Base-by-base conservation (phyloP, 169 alveolate genomes). In the Eimeria nieschulzi region DNA sequence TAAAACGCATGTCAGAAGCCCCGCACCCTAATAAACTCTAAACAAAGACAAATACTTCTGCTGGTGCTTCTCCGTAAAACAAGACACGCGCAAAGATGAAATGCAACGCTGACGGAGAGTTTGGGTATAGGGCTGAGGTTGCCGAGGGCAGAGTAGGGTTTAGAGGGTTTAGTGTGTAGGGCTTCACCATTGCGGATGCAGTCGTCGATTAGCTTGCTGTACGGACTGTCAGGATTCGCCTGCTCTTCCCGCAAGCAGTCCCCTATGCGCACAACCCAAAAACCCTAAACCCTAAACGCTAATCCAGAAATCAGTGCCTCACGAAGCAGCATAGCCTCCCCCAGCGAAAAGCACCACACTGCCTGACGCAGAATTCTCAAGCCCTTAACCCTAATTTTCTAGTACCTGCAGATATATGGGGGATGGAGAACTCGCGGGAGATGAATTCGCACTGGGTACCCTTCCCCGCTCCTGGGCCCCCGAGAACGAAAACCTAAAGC, bases 391-490 rank as follows among this genome's bases (percentile, higher is more conserved):
- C 68, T 15, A 68, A 68, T 9, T 17, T 17, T 21, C 12, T 7
- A 72, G 9, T 12, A 88, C 94, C 94, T 2, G 94, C 94, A 53
- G 86, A 63, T 54, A 91, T 79, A 59, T 91, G 94, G 54, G 21
- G 10, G 66, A 97, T 96, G 33, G 97, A 95, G 84, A 91, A 97
- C 56, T 76, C 75, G 73, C 94, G 95, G 64, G 90, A 94, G 64
- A 96, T 92, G 55, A 91, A 59, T 63, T 90, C 87, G 87, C 97
- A 96, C 92, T 95, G 97, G 46, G 98, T 96, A 64, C 97, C 97
- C 90, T 96, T 96, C 26, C 98, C 98, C 51, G 97, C 94, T 46
- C 97, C 98, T 9, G 98, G 98, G 75, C 96, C 96, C 19, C 98
- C 98, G 23, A 95, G 96, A 75, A 96, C 93, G 79, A 95, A 94